Evolutionary conservation across 1,284 basidiomycete species (phyloP).

Genomic region (Wolfiporia cocos): DNA sequence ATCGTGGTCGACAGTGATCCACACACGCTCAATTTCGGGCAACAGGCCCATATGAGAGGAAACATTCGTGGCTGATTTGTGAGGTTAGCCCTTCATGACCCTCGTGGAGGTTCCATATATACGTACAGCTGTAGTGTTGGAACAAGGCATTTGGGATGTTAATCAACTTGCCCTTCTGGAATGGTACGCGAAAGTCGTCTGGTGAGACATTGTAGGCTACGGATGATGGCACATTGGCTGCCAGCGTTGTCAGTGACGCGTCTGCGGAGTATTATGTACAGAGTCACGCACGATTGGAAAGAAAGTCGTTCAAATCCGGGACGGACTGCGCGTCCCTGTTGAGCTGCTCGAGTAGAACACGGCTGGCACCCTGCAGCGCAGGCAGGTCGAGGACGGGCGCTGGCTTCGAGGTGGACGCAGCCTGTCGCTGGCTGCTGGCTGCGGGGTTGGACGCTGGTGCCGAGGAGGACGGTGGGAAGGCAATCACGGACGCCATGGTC

Average conservation of each 20-base stretch:
- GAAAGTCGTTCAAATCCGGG: constrained; percentile 65
- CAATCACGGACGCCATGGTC: constrained; percentile 9
- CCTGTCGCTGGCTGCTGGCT: constrained; percentile 14
- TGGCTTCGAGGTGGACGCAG: constrained; percentile 21
- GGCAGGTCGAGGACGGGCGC: constrained; percentile 47
- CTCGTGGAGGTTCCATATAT: not conserved
- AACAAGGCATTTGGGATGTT: constrained; percentile 81
- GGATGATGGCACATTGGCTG: constrained; percentile 61
- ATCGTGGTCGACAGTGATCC: constrained; percentile 94
- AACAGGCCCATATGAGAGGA: constrained; percentile 83
- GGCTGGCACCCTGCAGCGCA: constrained; percentile 59
- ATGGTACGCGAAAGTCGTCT: constrained; percentile 75
- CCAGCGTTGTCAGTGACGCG: constrained; percentile 7
- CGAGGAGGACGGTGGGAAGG: constrained; percentile 14
- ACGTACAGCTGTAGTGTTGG: constrained; percentile 74
- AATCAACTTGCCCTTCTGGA: constrained; percentile 71
- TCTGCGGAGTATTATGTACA: constrained; percentile 10
- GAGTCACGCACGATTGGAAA: constrained; percentile 52
- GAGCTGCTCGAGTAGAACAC: constrained; percentile 60
- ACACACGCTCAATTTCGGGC: constrained; percentile 90
- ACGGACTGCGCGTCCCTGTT: constrained; percentile 65
- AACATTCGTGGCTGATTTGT: constrained; percentile 46
- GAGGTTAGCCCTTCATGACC: constrained; percentile 18
- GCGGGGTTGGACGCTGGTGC: constrained; percentile 10
- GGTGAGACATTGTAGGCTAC: constrained; percentile 72